Conservation (phyloP, 176 grass and related monocot species). For the Oryza meridionalis region DNA sequence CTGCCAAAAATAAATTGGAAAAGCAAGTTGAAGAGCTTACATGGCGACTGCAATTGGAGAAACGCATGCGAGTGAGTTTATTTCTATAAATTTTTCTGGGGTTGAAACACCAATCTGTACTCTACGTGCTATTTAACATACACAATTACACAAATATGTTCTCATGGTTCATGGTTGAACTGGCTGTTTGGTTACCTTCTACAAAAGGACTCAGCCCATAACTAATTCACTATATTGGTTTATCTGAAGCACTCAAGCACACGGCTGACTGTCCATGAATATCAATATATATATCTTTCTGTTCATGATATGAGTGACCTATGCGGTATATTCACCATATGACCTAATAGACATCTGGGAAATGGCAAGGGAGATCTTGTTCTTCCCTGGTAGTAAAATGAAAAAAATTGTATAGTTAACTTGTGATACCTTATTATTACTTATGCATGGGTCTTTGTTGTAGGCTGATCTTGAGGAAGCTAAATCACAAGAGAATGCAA, state of each 20-base stretch:
- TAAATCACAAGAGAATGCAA: constrained; percentile 89
- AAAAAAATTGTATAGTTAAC: background rate
- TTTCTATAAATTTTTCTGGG: constrained; percentile 13
- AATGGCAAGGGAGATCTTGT: constrained; percentile 8
- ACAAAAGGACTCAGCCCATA: constrained; percentile 4
- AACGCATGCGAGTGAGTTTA: constrained; percentile 84
- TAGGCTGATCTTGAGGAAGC: constrained; percentile 92
- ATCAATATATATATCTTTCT: background rate
- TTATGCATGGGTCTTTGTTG: constrained; percentile 34
- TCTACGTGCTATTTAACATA: background rate
- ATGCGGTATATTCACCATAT: too few species aligned
- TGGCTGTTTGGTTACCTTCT: background rate
- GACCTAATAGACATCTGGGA: too few species aligned
- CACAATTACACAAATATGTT: background rate
- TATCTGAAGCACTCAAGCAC: background rate
- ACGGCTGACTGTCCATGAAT: background rate
- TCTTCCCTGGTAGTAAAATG: constrained; percentile 16
- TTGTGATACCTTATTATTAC: constrained; percentile 14
- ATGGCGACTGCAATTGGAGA: constrained; percentile 88
- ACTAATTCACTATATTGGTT: constrained; percentile 8
- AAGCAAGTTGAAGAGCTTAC: constrained; percentile 98
- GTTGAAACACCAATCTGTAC: constrained; percentile 5
- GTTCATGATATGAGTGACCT: too few species aligned
- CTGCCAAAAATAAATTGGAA: constrained; percentile 96
- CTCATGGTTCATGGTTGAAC: background rate